Evolutionary conservation across 2,329 filamentous ascomycete species (phyloP).

Genomic region (Phialophora expanda): DNA sequence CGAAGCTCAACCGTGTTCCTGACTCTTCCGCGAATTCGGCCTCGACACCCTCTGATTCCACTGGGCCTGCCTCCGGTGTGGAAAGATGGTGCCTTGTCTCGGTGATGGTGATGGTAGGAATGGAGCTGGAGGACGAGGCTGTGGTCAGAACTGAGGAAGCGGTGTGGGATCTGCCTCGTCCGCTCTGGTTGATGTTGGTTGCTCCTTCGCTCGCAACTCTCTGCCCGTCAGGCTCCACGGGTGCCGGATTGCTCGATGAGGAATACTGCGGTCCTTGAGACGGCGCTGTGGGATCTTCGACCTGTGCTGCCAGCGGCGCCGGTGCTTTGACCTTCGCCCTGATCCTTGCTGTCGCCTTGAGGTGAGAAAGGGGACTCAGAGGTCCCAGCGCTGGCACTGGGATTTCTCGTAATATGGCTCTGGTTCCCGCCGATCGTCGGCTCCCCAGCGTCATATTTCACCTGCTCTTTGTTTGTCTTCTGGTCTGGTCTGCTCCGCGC

Average conservation of each 20-base stretch:
- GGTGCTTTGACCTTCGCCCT: constrained; percentile 21
- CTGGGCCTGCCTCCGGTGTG: neutral
- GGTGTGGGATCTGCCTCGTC: constrained; percentile 16
- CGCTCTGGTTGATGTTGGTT: neutral
- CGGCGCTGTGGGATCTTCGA: constrained; percentile 15
- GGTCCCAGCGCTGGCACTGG: constrained; percentile 20
- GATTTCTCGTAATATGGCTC: constrained; percentile 28
- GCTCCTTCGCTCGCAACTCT: neutral
- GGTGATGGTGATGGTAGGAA: constrained; percentile 13
- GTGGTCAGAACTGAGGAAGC: constrained; percentile 11
- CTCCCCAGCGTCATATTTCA: constrained; percentile 29
- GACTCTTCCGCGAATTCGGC: constrained; percentile 1
- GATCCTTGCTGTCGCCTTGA: constrained; percentile 25
- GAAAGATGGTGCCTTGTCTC: neutral
- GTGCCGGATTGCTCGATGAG: neutral
- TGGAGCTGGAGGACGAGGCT: constrained; percentile 18
- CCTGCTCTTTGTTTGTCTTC: constrained; percentile 6
- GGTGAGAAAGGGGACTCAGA: constrained; percentile 11
- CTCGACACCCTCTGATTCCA: neutral
- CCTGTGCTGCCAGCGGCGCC: constrained; percentile 16
- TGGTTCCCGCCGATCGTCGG: constrained; percentile 24
- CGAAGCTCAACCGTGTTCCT: constrained; percentile 5
- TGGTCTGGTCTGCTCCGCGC: neutral
- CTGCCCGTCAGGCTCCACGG: constrained; percentile 2
- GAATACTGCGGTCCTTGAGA: neutral